Percentiles rank a stretch among this genome's conserved stretches.
Conservation (phyloP, 208 protist genomes). For the Borovskyia barvae region DNA sequence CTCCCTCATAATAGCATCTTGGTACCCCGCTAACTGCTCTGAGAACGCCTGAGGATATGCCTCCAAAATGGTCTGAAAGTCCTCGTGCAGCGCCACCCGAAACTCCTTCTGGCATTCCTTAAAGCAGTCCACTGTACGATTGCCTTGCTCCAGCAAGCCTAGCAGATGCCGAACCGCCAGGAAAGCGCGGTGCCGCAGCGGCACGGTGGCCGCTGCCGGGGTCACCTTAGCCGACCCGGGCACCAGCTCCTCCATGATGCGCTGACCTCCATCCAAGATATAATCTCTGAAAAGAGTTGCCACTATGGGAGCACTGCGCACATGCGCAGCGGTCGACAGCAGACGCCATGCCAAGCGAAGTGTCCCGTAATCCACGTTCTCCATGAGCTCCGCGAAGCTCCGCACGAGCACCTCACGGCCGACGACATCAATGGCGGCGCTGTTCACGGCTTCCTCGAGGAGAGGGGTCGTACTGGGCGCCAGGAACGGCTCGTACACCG, state of each 20-base stretch:
- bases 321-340: conserved; percentile 29
- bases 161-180: conserved; percentile 78
- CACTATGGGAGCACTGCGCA: conserved; percentile 13
- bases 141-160: conserved; percentile 68
- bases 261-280: conserved; percentile 53
- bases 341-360: conserved; percentile 46
- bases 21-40: conserved; percentile 90
- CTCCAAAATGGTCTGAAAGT: conserved; percentile 89
- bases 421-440: conserved; percentile 32
- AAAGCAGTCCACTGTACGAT: conserved; percentile 55
- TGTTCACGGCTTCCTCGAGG: conserved; percentile 46
- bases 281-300: conserved; percentile 31
- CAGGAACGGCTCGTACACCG: conserved; percentile 39
- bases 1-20: conserved; percentile 84
- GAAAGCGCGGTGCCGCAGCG: conserved; percentile 30
- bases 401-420: conserved; percentile 35
- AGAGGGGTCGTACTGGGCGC: conserved; percentile 31
- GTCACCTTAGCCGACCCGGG: conserved; percentile 14
- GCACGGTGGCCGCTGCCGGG: conserved; percentile 5
- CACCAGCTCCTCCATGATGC: conserved; percentile 27
- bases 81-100: conserved; percentile 79
- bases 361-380: conserved; percentile 22
- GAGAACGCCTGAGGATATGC: conserved; percentile 78
- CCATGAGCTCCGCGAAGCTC: conserved; percentile 38
- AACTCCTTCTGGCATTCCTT: conserved; percentile 52